These are phyloP conservation scores for Fusarium clavum DNA, from an alignment of 2,329 filamentous ascomycete species.

Conservation along the genomic window DNA sequence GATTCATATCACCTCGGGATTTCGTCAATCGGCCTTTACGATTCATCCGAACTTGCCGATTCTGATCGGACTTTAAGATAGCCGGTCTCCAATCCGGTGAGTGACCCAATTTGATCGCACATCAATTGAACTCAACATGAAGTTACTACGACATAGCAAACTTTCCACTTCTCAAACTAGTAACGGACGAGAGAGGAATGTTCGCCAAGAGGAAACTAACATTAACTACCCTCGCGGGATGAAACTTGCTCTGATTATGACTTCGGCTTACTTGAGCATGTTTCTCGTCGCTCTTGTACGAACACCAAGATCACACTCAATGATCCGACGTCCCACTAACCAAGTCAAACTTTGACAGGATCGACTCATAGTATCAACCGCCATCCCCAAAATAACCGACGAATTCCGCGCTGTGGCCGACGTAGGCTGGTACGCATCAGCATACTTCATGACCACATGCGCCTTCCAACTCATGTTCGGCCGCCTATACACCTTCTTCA, in stretches of 20 bases:
- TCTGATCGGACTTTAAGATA: not conserved
- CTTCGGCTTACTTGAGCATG: constrained; percentile 10
- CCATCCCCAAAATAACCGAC: constrained; percentile 62
- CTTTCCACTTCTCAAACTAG: fast-evolving
- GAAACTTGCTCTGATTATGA: constrained; percentile 5
- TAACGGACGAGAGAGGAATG: fast-evolving
- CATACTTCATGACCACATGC: constrained; percentile 58
- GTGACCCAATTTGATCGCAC: not conserved
- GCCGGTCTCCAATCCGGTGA: fast-evolving
- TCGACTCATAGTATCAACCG: constrained; percentile 58
- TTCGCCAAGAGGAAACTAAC: fast-evolving
- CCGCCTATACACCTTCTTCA: constrained; percentile 60
- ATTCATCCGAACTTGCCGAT: not conserved
- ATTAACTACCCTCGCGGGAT: not conserved
- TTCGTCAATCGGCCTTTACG: not conserved
- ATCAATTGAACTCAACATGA: not conserved
- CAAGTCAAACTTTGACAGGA: not conserved
- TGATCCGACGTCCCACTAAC: not conserved
- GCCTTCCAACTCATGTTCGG: constrained; percentile 55
- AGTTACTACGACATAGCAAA: not conserved
- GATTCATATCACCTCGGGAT: not conserved
- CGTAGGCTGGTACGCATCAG: constrained; percentile 66
- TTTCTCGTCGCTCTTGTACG: not conserved
- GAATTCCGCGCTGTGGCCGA: constrained; percentile 58
- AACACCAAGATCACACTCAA: fast-evolving